Percentiles rank a stretch among this genome's conserved stretches.
Conservation (phyloP, 1,284 basidiomycete genomes). For the Puccinia hordei region DNA sequence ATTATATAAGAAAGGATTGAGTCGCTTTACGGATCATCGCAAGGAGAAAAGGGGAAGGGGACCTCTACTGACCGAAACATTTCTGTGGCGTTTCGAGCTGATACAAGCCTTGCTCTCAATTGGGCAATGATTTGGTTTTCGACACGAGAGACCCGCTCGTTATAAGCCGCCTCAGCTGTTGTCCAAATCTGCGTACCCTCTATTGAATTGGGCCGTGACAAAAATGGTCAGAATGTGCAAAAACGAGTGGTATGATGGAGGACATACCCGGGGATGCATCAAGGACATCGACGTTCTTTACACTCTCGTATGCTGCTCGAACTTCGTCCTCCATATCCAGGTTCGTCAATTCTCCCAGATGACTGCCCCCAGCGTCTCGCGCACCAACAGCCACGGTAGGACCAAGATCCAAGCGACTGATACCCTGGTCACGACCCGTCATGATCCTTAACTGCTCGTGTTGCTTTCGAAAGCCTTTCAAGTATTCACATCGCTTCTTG, state of each 20-base stretch:
- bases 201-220: slow-evolving; percentile 56
- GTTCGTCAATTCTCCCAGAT: slow-evolving; percentile 66
- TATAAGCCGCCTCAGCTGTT: slow-evolving; percentile 93
- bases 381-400: slow-evolving; percentile 62
- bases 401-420: slow-evolving; percentile 72
- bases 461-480: slow-evolving; percentile 90
- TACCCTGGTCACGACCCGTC: slow-evolving; percentile 88
- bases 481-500: slow-evolving; percentile 82
- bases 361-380: slow-evolving; percentile 53
- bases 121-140: slow-evolving; percentile 98
- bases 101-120: slow-evolving; percentile 86
- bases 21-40: not conserved
- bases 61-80: slow-evolving; percentile 70
- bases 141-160: slow-evolving; percentile 92
- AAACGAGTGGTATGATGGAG: not conserved
- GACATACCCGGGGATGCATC: slow-evolving; percentile 80
- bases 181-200: slow-evolving; percentile 99
- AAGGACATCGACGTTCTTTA: slow-evolving; percentile 93
- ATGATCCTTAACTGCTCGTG: slow-evolving; percentile 96
- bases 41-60: not conserved
- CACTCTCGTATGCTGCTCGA: slow-evolving; percentile 86
- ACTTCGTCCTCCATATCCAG: slow-evolving; percentile 92
- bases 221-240: not conserved
- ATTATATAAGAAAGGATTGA: not conserved
- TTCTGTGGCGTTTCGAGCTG: slow-evolving; percentile 93